Evolutionary conservation across 2,329 filamentous ascomycete species (phyloP).

Genomic region (Calonectria ilicicola): DNA sequence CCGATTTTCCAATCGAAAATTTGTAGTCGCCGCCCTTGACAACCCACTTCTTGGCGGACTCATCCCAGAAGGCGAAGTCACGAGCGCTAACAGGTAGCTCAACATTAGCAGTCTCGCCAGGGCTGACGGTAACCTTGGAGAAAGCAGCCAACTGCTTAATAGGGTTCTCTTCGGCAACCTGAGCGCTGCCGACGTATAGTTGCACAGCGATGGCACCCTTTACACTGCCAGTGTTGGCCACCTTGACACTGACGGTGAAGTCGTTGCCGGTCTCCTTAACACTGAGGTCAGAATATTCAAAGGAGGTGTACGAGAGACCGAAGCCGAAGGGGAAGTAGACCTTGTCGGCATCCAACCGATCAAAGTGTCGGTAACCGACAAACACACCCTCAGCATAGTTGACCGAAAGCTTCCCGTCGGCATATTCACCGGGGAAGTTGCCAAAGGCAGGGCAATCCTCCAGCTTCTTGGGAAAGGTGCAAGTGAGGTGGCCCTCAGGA

Average conservation of each 20-base stretch:
- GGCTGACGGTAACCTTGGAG: conserved; percentile 63
- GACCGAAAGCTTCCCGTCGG: conserved; percentile 63
- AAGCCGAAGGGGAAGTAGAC: conserved; percentile 76
- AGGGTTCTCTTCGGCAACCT: conserved; percentile 35
- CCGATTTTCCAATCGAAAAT: conserved; percentile 43
- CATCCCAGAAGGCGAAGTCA: conserved; percentile 47
- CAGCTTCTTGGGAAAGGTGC: conserved; percentile 70
- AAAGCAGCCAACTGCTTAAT: conserved; percentile 77
- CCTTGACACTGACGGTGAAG: conserved; percentile 58
- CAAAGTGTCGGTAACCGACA: conserved; percentile 76
- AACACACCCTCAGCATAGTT: conserved; percentile 78
- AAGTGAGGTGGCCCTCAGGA: conserved; percentile 73
- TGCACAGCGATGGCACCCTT: conserved; percentile 67
- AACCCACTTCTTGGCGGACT: conserved; percentile 41
- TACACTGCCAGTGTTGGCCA: conserved; percentile 69
- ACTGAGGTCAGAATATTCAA: conserved; percentile 73
- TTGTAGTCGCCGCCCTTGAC: conserved; percentile 45
- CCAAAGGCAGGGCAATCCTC: conserved; percentile 75
- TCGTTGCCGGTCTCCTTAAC: conserved; percentile 46
- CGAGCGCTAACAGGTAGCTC: conserved; percentile 36
- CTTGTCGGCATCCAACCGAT: conserved; percentile 66
- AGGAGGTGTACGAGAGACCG: conserved; percentile 52
- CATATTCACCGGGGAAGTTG: conserved; percentile 66
- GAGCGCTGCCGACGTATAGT: conserved; percentile 56
- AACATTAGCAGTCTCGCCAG: conserved; percentile 41